Evolutionary conservation across 306 rosid species (phyloP), one percentile per base, ranked within the genome.

Genomic region (Pyrus betulifolia): DNA sequence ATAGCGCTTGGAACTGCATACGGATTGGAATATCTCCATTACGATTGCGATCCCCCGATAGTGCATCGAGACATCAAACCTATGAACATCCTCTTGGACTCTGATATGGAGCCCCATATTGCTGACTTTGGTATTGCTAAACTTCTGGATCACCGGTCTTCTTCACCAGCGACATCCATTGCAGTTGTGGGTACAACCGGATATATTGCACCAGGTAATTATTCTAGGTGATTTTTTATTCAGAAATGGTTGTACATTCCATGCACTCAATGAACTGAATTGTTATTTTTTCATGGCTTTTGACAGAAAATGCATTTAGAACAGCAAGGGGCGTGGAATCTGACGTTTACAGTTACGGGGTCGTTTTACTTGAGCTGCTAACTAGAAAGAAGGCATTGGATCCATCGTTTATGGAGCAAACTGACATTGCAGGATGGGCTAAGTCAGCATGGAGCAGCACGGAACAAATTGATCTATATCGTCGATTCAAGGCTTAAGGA

Each of bases 21-120:
- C 58, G 98, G 93, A 38, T 67, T 94, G 79, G 81, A 85, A 13
- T 92, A 94, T 83, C 95, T 94, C 64, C 97, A 94, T 76, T 79
- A 84, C 62, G 96, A 94, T 80, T 94, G 91, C 60, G 89, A 86
- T 65, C 97, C 96, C 83, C 71, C 88, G 66, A 89, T 94, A 64
- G 88, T 92, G 60, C 97, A 94, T 82, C 83, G 95, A 12, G 98
- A 94, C 85, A 85, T 94, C 86, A 91, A 94, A 71, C 93, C 97
- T 13, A 83, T 66, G 46, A 94, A 94, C 78, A 90, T 94, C 69
- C 97, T 94, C 73, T 64, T 92, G 25, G 97, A 92, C 79, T 80
- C 86, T 31, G 95, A 92, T 22, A 89, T 92, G 98, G 96, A 85
- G 80, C 92, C 97, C 52, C 88, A 80, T 79, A 92, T 95, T 5